A percentile compares a stretch with the other conserved stretches of the same genome.
Conservation (phyloP, 139 green algal genomes). For the Chlorella sp. region DNA sequence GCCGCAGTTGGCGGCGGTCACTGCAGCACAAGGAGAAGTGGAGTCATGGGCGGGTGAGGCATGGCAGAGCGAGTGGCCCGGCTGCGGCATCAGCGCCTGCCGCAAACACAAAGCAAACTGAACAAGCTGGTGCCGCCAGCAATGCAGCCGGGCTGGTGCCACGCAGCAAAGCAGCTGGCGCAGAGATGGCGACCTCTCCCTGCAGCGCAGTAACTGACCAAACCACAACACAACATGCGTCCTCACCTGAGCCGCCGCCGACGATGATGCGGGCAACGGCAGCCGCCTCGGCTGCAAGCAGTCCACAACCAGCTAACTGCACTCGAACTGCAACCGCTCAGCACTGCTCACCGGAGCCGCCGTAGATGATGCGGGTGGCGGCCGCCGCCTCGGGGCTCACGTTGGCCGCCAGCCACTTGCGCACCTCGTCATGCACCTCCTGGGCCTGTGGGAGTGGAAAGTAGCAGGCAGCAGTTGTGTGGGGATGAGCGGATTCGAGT, state of each 20-base stretch:
- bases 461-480: too few species aligned
- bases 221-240: too few species aligned
- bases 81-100: too few species aligned
- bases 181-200: too few species aligned
- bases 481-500: too few species aligned
- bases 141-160: too few species aligned
- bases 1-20: constrained; percentile 48
- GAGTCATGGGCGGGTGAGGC: too few species aligned
- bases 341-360: constrained; percentile 47
- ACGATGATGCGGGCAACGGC: constrained; percentile 52
- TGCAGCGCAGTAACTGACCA: too few species aligned
- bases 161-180: too few species aligned
- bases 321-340: not conserved
- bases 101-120: too few species aligned
- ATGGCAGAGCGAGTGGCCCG: too few species aligned
- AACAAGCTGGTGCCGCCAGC: too few species aligned
- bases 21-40: not conserved
- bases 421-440: constrained; percentile 90
- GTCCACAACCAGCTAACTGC: not conserved
- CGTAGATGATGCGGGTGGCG: constrained; percentile 55
- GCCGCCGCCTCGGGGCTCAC: constrained; percentile 56
- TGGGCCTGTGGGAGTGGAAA: constrained; percentile 46
- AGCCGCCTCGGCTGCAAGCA: constrained; percentile 50
- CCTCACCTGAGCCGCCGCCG: constrained; percentile 47
- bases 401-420: constrained; percentile 82